Conservation (phyloP, 495 filamentous ascomycete genomes). For the Penicillium atrosanguineum region DNA sequence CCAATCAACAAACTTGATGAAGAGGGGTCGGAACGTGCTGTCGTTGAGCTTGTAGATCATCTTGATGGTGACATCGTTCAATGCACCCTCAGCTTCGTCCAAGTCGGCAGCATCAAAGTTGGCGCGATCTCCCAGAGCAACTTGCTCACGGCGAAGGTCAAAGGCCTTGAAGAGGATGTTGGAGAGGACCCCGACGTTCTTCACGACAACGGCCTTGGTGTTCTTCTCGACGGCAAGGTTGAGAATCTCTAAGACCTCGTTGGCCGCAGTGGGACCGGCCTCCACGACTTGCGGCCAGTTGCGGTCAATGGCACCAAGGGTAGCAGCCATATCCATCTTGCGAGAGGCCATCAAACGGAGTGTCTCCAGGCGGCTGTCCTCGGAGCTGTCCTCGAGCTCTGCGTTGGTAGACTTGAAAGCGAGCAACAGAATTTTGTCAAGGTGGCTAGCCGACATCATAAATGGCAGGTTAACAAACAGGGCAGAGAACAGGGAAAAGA, state of each 20-base stretch:
- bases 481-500: constrained; percentile 71
- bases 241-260: constrained; percentile 65
- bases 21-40: constrained; percentile 91
- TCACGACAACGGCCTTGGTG: constrained; percentile 68
- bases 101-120: constrained; percentile 50
- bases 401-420: constrained; percentile 67
- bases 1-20: constrained; percentile 80
- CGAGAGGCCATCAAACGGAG: constrained; percentile 64
- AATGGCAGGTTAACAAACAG: constrained; percentile 79
- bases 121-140: constrained; percentile 31
- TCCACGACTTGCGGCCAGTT: constrained; percentile 64
- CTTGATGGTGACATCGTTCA: constrained; percentile 70
- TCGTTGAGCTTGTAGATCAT: constrained; percentile 98
- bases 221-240: constrained; percentile 69
- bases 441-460: constrained; percentile 72
- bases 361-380: constrained; percentile 65
- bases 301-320: constrained; percentile 65
- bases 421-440: constrained; percentile 65
- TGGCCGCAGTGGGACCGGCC: constrained; percentile 58
- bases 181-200: constrained; percentile 64
- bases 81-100: constrained; percentile 58
- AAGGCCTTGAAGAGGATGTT: constrained; percentile 68
- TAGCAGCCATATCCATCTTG: constrained; percentile 64
- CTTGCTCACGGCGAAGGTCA: constrained; percentile 64
- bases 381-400: constrained; percentile 49